Percentiles rank a stretch among this genome's conserved stretches.
These are phyloP conservation scores for Xerophyta viscosa DNA, from an alignment of 106 monocot genomes.

Conservation along the genomic window DNA sequence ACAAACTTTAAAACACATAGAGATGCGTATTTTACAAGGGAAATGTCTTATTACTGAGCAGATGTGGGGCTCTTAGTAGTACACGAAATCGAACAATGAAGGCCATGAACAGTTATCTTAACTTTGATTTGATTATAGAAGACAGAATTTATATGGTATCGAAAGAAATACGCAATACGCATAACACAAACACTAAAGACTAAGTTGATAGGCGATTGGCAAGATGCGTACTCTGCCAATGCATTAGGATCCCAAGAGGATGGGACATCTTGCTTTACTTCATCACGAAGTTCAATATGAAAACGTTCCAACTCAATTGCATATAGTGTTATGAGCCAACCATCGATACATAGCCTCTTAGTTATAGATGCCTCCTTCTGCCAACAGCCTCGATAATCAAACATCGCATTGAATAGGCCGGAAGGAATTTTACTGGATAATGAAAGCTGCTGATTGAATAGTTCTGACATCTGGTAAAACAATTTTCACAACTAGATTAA, in stretches of 20 bases:
- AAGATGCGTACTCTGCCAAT: constrained; percentile 57
- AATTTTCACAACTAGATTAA: no score
- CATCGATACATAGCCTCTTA: constrained; percentile 61
- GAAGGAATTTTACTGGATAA: constrained; percentile 74
- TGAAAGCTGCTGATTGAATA: constrained; percentile 45
- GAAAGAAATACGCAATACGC: no score
- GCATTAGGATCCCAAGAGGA: constrained; percentile 71
- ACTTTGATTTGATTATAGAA: no score
- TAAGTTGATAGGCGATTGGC: no score
- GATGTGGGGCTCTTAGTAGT: no score
- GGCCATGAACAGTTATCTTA: no score
- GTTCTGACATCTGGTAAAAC: constrained; percentile 92
- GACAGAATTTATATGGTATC: no score
- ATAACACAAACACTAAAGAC: background rate
- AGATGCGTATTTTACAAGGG: no score
- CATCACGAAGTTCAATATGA: constrained; percentile 29
- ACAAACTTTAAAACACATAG: no score
- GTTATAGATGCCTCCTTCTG: constrained; percentile 46
- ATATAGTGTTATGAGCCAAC: constrained; percentile 63
- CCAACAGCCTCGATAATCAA: constrained; percentile 63
- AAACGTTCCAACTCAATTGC: constrained; percentile 43
- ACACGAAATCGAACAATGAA: no score
- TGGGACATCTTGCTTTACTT: constrained; percentile 60
- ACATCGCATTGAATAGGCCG: constrained; percentile 74
- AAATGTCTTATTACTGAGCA: no score